Evolutionary conservation across 495 filamentous ascomycete genomes (phyloP), one percentile per base, ranked within the genome.

Genomic region (Achaetomiella virescens): DNA sequence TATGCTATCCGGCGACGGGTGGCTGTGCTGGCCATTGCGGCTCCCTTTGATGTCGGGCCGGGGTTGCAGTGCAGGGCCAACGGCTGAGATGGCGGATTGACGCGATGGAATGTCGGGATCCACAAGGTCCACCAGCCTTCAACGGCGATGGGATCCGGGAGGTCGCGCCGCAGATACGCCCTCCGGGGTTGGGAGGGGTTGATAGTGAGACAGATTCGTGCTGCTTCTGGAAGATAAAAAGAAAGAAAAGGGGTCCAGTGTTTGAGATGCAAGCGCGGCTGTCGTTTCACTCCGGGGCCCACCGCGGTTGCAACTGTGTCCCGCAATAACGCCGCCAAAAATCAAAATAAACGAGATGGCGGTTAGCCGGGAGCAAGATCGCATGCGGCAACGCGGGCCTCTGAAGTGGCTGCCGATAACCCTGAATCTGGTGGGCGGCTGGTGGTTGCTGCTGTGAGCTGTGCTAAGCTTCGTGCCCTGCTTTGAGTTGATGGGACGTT

Each of bases 1-100:
- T 38, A 77, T 74, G 29, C 54, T 61, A 38, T 65, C 65, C 47
- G 67, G 58, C 29, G 52, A 72, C n/a, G 63, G 59, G 24, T 31
- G 50, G 55, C 46, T 21, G 53, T 42, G 54, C 55, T 63, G 14
- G 52, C 58, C 66, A 70, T 70, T 58, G 60, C 54, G 63, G 63
- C 52, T 62, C 52, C 56, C 55, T 9, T 35, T 52, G 56, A 57
- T 60, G 49, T 52, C 63, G 55, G 48, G 55, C 58, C 51, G 54
- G 48, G 47, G 58, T 60, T 7, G 47, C 58, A 65, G 15, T 37
- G 52, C 47, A 61, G 58, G 47, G 50, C 33, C 47, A 55, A 54
- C 53, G 36, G 42, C 48, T 48, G 43, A 11, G 42, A 50, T 38
- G 20, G 3, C 31, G 24, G 45, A 8, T 17, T 18, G 38, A 22